Base-by-base conservation (phyloP, 129 eudicot species). In the Artemisia tridentata region DNA sequence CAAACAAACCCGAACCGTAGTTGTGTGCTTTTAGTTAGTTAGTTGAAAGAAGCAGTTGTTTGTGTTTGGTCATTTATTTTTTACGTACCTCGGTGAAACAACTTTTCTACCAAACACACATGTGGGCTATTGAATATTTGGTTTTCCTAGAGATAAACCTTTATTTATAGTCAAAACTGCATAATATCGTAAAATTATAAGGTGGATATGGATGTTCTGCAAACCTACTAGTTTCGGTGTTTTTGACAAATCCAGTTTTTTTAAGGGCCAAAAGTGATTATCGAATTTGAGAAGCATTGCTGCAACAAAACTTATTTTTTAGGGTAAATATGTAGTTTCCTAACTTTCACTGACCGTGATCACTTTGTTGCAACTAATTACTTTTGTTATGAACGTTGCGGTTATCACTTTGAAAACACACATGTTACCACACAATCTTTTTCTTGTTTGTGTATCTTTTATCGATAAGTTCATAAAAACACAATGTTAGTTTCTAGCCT, bases 371-470 rank as follows among this genome's bases (percentile, higher is more conserved):
- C 49, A 59, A 62, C 68, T 47, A n/a, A 49, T 16, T 47, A 58
- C 25, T 20, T 11, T 45, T 18, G 43, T 38, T 57, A n/a, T 41
- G 65, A 70, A 19, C 11, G 59, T 11, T 34, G 23, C 3, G 13
- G 23, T 19, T 20, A 12, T 20, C 52, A 38, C 15, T 72, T 34
- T 72, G 34, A 6, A 27, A 51, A 12, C 7, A 11, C 9, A 10
- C 59, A 60, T 11, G 8, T 11, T 4, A 23, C 18, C 4, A 29
- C 60, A 51, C 47, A 29, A 7, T 72, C 19, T 17, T 49, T 50
- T 65, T 13, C 17, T 64, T 64, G 56, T 63, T 73, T 73, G 47
- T 59, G 65, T 45, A 63, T 74, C 3, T 43, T 45, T 52, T 15
- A 41, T 23, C 19, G 55, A 51, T 31, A 53, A 21, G 16, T 31